These are phyloP conservation scores for Apium graveolens DNA, from an alignment of 129 eudicot genomes.

Conservation along the genomic window DNA sequence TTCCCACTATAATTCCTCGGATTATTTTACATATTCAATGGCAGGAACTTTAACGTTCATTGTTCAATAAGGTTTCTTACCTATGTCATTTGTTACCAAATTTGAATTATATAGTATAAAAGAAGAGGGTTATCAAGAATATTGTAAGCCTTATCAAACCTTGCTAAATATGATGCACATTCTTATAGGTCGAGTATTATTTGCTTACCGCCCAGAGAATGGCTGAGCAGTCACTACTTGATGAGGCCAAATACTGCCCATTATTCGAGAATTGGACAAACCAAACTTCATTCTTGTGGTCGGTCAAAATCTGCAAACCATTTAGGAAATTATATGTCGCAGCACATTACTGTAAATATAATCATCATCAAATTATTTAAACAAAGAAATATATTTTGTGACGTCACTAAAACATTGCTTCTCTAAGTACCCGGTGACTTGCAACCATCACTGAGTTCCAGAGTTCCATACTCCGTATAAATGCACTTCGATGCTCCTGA, in stretches of 20 bases:
- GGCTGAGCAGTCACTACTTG: slow-evolving; percentile 89
- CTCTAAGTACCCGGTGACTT: neutral
- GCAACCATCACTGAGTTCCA: neutral
- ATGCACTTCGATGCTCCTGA: neutral
- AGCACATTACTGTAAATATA: neutral
- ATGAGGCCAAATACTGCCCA: slow-evolving; percentile 82
- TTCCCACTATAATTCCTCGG: neutral
- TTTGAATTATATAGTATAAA: neutral
- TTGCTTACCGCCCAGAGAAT: slow-evolving; percentile 80
- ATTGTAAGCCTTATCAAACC: neutral
- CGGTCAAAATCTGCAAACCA: slow-evolving; percentile 59
- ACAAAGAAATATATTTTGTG: neutral
- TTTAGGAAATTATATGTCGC: slow-evolving; percentile 12
- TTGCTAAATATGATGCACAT: slow-evolving; percentile 7
- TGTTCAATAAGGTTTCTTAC: neutral
- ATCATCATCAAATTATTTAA: neutral
- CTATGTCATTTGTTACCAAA: neutral
- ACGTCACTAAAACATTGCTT: neutral
- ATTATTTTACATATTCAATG: neutral
- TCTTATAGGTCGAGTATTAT: slow-evolving; percentile 8
- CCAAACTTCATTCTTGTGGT: slow-evolving; percentile 92
- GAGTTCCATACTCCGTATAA: neutral
- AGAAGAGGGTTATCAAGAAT: neutral
- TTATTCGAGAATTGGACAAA: slow-evolving; percentile 80
- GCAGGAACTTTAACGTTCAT: neutral